Percentiles rank a stretch among this genome's conserved stretches.
phyloP scores from a whole-genome alignment of 371 early-diverging fungal species.

The Entomophthora muscae region DNA sequence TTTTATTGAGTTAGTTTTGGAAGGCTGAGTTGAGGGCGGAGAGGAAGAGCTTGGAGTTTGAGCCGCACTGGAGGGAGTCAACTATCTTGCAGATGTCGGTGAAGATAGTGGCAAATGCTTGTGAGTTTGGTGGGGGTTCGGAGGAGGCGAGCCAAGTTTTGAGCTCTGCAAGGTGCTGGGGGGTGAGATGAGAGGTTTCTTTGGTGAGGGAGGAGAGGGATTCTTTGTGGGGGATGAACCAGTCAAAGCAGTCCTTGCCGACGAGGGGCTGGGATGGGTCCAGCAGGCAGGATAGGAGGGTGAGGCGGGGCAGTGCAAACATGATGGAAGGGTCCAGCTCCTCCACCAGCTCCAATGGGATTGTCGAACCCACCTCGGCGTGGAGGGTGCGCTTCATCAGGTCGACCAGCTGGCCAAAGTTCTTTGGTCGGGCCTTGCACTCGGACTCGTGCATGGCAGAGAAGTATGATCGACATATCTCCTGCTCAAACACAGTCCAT shows the following conservation, averaged over 20 bases:
- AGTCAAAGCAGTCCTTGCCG: background rate
- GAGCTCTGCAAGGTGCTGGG: background rate
- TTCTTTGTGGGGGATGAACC: background rate
- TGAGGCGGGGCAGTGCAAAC: background rate
- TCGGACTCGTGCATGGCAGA: background rate
- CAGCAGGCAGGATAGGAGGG: slow-evolving; percentile 3
- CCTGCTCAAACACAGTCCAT: slow-evolving; percentile 6
- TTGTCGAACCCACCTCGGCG: background rate
- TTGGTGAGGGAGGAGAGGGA: background rate
- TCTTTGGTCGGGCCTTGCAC: background rate
- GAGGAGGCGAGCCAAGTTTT: slow-evolving; percentile 2
- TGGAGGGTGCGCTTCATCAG: background rate
- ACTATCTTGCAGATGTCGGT: background rate
- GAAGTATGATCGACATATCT: slow-evolving; percentile 2
- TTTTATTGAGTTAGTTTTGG: background rate
- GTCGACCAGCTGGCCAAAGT: background rate
- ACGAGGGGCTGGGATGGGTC: background rate
- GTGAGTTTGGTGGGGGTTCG: background rate
- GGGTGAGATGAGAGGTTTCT: background rate
- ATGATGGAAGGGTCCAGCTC: slow-evolving; percentile 4
- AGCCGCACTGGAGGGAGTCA: slow-evolving; percentile 1
- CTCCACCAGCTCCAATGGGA: background rate
- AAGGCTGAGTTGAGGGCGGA: background rate
- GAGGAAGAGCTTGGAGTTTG: slow-evolving; percentile 1
- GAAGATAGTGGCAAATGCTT: background rate